phyloP scores from a whole-genome alignment of 768 basidiomycete genomes.

The Asterophora parasitica region DNA sequence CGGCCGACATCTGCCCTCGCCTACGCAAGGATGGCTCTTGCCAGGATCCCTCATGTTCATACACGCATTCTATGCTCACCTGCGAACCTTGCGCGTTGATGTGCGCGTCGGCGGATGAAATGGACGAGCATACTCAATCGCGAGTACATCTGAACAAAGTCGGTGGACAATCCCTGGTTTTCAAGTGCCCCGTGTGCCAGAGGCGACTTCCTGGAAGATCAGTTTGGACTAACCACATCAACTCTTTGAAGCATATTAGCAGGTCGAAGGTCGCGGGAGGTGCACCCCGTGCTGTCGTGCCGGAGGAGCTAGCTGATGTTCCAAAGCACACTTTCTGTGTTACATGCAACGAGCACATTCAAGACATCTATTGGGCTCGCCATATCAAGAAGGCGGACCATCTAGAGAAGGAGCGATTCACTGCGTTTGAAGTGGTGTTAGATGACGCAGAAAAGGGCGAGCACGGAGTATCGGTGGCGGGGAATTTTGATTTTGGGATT shows the following conservation, averaged over 20 bases:
- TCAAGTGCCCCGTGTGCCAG: slow-evolving; percentile 12
- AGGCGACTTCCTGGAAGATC: slow-evolving; percentile 2
- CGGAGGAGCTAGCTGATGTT: slow-evolving; percentile 22
- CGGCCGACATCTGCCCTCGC: slow-evolving; percentile 14
- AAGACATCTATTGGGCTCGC: slow-evolving; percentile 23
- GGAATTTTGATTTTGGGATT: slow-evolving; percentile 47
- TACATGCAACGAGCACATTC: slow-evolving; percentile 24
- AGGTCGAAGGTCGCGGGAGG: neutral
- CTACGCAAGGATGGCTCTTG: slow-evolving; percentile 16
- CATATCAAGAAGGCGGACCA: slow-evolving; percentile 32
- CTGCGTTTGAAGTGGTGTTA: slow-evolving; percentile 35
- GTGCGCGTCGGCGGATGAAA: slow-evolving; percentile 11
- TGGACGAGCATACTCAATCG: slow-evolving; percentile 11
- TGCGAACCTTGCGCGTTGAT: slow-evolving; percentile 21
- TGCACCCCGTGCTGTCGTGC: slow-evolving; percentile 18
- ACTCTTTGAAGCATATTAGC: slow-evolving; percentile 7
- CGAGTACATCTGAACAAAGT: slow-evolving; percentile 15
- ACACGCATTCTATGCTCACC: slow-evolving; percentile 14
- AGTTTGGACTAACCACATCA: slow-evolving; percentile 6
- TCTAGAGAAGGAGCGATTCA: slow-evolving; percentile 31
- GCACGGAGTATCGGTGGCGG: slow-evolving; percentile 41
- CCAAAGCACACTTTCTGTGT: slow-evolving; percentile 21
- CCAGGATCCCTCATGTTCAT: slow-evolving; percentile 9
- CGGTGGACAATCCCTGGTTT: slow-evolving; percentile 4
- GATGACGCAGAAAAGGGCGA: slow-evolving; percentile 55